Conservation (phyloP, 768 basidiomycete genomes). For the Xanthoconium purpureum region DNA sequence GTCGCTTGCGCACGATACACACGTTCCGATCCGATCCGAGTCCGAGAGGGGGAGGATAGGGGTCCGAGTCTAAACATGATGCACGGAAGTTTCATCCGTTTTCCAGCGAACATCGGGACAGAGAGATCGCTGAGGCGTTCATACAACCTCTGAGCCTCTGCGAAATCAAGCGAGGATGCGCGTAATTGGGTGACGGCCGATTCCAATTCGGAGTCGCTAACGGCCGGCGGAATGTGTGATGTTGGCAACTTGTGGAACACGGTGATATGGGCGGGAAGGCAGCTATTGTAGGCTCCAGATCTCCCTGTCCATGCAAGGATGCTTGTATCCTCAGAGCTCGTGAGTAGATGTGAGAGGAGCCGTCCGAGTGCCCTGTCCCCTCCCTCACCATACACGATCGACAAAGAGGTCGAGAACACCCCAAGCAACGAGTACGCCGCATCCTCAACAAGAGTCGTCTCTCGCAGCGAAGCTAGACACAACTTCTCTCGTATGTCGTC, state of each 20-base stretch:
- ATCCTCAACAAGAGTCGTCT: slow-evolving; percentile 1
- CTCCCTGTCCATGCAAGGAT: slow-evolving; percentile 7
- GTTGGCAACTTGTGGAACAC: neutral
- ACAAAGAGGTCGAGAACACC: neutral
- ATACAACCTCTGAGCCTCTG: neutral
- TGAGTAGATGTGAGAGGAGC: neutral
- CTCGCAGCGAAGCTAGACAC: neutral
- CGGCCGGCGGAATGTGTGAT: neutral
- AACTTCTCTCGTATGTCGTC: slow-evolving; percentile 2
- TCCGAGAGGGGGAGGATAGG: no score
- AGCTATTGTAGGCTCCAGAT: neutral
- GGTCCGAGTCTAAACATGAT: no score
- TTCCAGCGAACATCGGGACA: neutral
- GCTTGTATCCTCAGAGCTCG: slow-evolving; percentile 2
- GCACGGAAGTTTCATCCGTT: slow-evolving; percentile 4
- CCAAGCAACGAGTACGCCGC: slow-evolving; percentile 7
- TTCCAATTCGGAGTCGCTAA: neutral
- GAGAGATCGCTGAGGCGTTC: neutral
- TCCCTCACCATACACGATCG: slow-evolving; percentile 5
- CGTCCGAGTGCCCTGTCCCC: slow-evolving; percentile 1
- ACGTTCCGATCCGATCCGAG: neutral
- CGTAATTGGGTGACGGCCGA: neutral
- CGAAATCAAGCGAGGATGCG: neutral
- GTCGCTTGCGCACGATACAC: neutral
- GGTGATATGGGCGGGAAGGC: neutral